A percentile compares a stretch with the other conserved stretches of the same genome.
These are phyloP conservation scores for Hemileia vastatrix DNA, from an alignment of 1,284 basidiomycete species.

Conservation along the genomic window DNA sequence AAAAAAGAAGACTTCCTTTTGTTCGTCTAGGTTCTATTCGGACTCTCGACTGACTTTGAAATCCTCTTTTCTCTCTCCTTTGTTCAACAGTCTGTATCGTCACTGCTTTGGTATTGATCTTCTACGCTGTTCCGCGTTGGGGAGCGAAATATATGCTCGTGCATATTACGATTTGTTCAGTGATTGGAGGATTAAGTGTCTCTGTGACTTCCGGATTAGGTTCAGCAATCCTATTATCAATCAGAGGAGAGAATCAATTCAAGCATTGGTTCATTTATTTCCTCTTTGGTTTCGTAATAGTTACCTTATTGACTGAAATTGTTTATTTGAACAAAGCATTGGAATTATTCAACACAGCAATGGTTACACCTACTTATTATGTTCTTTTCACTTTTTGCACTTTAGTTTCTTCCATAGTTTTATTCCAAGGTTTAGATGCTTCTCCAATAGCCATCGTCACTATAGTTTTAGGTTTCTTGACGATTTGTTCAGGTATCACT, in stretches of 20 bases:
- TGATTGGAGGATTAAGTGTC: slow-evolving; percentile 43
- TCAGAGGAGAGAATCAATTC: slow-evolving; percentile 45
- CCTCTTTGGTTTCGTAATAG: slow-evolving; percentile 40
- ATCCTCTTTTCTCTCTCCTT: too few relatives aligned
- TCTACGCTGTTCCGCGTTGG: too few relatives aligned
- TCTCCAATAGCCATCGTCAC: slow-evolving; percentile 34
- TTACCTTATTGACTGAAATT: too few relatives aligned
- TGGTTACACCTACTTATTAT: too few relatives aligned
- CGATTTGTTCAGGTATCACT: slow-evolving; percentile 41
- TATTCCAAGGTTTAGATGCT: slow-evolving; percentile 39
- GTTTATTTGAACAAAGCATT: too few relatives aligned
- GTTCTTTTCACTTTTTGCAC: too few relatives aligned
- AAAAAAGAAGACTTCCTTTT: too few relatives aligned
- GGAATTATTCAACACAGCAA: too few relatives aligned
- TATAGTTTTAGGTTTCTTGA: slow-evolving; percentile 42
- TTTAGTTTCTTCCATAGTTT: slow-evolving; percentile 40
- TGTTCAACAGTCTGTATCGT: too few relatives aligned
- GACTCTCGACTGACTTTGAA: too few relatives aligned
- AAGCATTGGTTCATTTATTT: slow-evolving; percentile 48
- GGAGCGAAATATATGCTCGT: slow-evolving; percentile 42
- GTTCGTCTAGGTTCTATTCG: too few relatives aligned
- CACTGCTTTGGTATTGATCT: slow-evolving; percentile 33
- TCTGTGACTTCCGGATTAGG: slow-evolving; percentile 40
- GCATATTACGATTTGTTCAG: slow-evolving; percentile 41
- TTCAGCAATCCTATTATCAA: slow-evolving; percentile 38